phyloP scores from a whole-genome alignment of 441 rosid species.

The Manihot esculenta region DNA sequence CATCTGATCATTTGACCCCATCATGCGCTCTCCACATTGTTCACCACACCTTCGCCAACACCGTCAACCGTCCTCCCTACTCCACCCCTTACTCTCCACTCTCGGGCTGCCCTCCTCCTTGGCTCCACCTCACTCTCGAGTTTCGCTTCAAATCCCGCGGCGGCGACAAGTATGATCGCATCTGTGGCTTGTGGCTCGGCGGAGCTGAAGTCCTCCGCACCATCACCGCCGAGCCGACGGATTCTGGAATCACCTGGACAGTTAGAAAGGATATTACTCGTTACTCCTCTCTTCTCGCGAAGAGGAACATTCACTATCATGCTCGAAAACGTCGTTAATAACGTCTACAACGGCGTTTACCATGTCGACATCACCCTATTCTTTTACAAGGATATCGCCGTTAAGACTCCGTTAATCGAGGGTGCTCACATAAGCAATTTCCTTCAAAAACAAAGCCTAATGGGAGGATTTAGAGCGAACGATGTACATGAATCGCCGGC shows the following conservation, averaged over 20 bases:
- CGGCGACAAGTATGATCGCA: constrained; percentile 80
- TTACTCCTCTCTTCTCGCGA: constrained; percentile 56
- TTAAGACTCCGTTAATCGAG: too few species aligned
- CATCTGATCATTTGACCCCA: constrained; percentile 51
- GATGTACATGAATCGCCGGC: constrained; percentile 44
- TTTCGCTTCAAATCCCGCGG: constrained; percentile 55
- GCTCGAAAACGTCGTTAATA: constrained; percentile 78
- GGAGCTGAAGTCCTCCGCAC: constrained; percentile 83
- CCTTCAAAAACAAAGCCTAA: too few species aligned
- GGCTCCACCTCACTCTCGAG: constrained; percentile 59
- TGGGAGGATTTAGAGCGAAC: neutral
- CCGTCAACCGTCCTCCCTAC: constrained; percentile 62
- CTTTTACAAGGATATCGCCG: constrained; percentile 52
- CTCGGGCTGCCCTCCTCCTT: constrained; percentile 53
- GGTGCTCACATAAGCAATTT: neutral
- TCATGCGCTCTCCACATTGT: constrained; percentile 52
- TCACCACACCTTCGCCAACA: constrained; percentile 76
- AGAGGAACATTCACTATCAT: constrained; percentile 52
- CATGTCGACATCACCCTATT: constrained; percentile 53
- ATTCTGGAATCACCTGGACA: constrained; percentile 64
- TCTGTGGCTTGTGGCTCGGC: constrained; percentile 75
- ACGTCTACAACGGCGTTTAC: constrained; percentile 68
- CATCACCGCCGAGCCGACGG: constrained; percentile 77
- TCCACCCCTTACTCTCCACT: constrained; percentile 62
- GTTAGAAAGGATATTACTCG: constrained; percentile 72